phyloP scores from a whole-genome alignment of 805 yeast genomes.

The Komagataella kurtzmanii region DNA sequence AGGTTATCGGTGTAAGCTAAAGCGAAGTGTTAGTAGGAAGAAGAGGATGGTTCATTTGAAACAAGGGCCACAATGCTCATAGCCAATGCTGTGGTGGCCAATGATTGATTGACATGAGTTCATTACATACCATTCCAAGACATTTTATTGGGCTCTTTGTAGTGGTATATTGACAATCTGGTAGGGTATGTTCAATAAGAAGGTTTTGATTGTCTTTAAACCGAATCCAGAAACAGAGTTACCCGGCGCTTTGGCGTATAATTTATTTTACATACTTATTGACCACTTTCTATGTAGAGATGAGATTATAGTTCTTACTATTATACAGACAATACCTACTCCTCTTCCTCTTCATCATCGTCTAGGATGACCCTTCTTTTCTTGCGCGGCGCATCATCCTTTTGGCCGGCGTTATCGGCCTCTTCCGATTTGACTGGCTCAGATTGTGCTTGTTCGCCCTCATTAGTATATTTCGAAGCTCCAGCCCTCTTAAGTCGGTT shows the following conservation, averaged over 20 bases:
- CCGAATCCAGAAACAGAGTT: not conserved
- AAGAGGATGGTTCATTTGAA: not conserved
- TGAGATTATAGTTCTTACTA: not conserved
- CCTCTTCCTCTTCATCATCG: slow-evolving; percentile 42
- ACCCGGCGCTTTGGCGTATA: not conserved
- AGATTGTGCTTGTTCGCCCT: slow-evolving; percentile 11
- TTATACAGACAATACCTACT: slow-evolving; percentile 3
- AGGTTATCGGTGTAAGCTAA: slow-evolving; percentile 92
- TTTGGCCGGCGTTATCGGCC: not conserved
- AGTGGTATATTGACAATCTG: not conserved
- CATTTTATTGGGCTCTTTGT: slow-evolving; percentile 11
- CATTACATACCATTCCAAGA: slow-evolving; percentile 33
- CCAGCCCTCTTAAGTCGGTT: slow-evolving; percentile 30
- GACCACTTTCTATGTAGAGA: too few species aligned
- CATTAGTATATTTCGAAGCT: slow-evolving; percentile 24
- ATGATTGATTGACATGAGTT: not conserved
- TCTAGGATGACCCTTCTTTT: slow-evolving; percentile 34
- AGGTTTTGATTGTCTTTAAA: not conserved
- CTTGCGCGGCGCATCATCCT: slow-evolving; percentile 21
- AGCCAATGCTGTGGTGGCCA: not conserved
- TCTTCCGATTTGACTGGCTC: slow-evolving; percentile 3
- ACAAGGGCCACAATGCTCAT: not conserved
- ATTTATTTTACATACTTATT: too few species aligned
- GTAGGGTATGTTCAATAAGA: not conserved
- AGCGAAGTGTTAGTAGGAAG: slow-evolving; percentile 2